These are phyloP conservation scores for Quercus cerris DNA, from an alignment of 306 rosid species.

Conservation along the genomic window DNA sequence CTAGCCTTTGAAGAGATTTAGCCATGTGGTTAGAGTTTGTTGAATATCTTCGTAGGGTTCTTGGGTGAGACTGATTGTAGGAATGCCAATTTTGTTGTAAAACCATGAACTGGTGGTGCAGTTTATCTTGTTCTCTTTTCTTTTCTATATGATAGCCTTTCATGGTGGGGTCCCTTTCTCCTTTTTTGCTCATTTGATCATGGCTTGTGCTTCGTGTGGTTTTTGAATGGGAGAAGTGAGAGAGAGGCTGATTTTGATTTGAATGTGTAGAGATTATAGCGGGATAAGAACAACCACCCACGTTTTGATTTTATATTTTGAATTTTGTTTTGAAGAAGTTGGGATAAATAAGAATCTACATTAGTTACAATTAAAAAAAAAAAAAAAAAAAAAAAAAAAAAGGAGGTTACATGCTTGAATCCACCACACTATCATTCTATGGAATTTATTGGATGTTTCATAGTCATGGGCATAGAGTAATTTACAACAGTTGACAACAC, in stretches of 20 bases:
- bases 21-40: background rate
- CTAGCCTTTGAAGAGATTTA: conserved; percentile 17
- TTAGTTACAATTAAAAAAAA: too few relatives aligned
- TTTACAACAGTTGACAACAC: too few relatives aligned
- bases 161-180: conserved; percentile 36
- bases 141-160: conserved; percentile 23
- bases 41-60: background rate
- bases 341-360: background rate
- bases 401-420: too few relatives aligned
- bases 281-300: conserved; percentile 28
- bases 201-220: background rate
- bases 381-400: too few relatives aligned
- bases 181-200: background rate
- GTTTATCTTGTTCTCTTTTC: conserved; percentile 4
- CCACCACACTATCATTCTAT: too few relatives aligned
- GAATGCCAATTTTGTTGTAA: conserved; percentile 51
- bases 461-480: too few relatives aligned
- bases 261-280: conserved; percentile 8
- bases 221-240: background rate
- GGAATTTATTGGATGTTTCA: too few relatives aligned
- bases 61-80: conserved; percentile 34
- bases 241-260: conserved; percentile 17
- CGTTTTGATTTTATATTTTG: background rate
- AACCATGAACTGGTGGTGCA: conserved; percentile 25
- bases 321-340: background rate